Conservation (phyloP, 1,139 yeast species). For the Nakaseomyces kungkrabaensis region DNA sequence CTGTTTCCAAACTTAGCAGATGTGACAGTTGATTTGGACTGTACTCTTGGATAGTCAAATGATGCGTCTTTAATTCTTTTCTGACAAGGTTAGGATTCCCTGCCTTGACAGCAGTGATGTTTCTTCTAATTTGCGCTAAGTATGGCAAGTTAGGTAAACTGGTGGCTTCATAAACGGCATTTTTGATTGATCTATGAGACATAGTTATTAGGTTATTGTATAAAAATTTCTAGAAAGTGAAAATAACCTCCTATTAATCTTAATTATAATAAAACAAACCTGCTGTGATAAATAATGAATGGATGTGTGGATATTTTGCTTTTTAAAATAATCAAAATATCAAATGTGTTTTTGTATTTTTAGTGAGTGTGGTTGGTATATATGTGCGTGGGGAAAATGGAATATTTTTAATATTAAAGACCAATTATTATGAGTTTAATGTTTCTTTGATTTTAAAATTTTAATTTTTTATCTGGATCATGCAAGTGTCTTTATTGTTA, state of each 20-base stretch:
- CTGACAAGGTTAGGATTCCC: constrained; percentile 10
- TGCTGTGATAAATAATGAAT: neutral
- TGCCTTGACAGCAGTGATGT: constrained; percentile 11
- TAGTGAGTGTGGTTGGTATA: neutral
- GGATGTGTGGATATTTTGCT: neutral
- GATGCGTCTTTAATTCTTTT: constrained; percentile 12
- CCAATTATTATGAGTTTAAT: no score
- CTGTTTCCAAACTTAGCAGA: constrained; percentile 4
- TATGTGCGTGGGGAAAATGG: no score
- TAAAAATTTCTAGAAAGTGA: no score
- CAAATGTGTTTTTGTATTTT: no score
- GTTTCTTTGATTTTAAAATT: no score
- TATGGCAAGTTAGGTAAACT: constrained; percentile 9
- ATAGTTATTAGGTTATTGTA: neutral
- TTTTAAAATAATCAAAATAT: neutral
- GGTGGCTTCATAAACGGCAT: constrained; percentile 2
- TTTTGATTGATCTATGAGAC: constrained; percentile 1
- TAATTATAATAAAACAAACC: neutral
- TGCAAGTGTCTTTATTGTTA: no score
- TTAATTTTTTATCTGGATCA: no score
- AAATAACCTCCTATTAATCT: no score
- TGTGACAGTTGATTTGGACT: constrained; percentile 11
- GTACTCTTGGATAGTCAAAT: constrained; percentile 14
- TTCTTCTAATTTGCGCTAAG: constrained; percentile 14
- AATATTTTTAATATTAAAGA: no score